phyloP scores from a whole-genome alignment of 352 stramenopile genomes.

The Pythium aquatile region DNA sequence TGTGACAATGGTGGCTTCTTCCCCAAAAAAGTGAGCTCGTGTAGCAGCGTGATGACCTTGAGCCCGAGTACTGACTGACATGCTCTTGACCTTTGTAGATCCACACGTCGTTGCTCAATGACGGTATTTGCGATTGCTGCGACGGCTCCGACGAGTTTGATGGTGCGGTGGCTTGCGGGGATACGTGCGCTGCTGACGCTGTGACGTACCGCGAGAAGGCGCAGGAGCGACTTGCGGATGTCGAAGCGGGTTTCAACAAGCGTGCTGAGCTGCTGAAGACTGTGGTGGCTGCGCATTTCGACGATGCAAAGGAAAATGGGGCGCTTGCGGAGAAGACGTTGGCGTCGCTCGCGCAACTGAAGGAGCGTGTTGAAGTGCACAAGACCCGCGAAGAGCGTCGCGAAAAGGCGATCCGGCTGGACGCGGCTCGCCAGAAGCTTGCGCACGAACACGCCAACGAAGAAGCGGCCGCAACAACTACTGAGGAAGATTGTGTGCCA shows the following conservation, averaged over 20 bases:
- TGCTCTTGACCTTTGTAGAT: constrained; percentile 32
- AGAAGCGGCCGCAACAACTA: constrained; percentile 7
- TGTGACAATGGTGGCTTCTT: constrained; percentile 76
- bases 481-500: constrained; percentile 10
- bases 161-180: constrained; percentile 27
- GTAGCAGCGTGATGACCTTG: background rate
- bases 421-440: constrained; percentile 48
- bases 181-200: constrained; percentile 51
- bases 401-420: constrained; percentile 53
- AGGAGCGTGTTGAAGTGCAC: constrained; percentile 55
- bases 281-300: constrained; percentile 50
- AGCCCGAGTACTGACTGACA: background rate
- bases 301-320: constrained; percentile 28
- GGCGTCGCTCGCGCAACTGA: constrained; percentile 41
- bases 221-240: constrained; percentile 34
- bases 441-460: constrained; percentile 8
- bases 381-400: constrained; percentile 65
- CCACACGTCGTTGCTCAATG: constrained; percentile 84
- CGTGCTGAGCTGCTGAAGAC: constrained; percentile 40
- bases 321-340: constrained; percentile 36
- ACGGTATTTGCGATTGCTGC: constrained; percentile 98
- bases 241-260: constrained; percentile 49
- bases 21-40: constrained; percentile 43
- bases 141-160: constrained; percentile 92
- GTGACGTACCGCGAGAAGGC: constrained; percentile 36